These are phyloP conservation scores for Punica granatum DNA, from an alignment of 345 rosid genomes.

Conservation along the genomic window DNA sequence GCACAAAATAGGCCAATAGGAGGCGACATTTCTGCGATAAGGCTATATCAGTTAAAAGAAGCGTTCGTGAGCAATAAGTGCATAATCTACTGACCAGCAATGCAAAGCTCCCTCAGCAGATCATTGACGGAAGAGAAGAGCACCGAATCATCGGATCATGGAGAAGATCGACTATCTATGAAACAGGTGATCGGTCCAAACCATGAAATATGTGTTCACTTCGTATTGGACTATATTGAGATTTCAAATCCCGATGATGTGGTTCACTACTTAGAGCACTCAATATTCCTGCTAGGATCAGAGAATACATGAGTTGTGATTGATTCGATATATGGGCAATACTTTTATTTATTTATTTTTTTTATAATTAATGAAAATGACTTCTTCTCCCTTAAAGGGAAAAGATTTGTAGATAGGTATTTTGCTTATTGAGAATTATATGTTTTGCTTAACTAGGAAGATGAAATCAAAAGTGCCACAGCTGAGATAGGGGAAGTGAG, in stretches of 20 bases:
- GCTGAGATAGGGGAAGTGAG: conserved; percentile 66
- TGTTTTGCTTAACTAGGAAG: background rate
- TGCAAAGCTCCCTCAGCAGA: background rate
- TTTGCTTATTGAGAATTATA: no score
- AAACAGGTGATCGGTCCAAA: background rate
- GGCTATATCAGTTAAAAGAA: background rate
- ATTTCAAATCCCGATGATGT: no score
- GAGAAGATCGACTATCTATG: background rate
- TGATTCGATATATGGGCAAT: no score
- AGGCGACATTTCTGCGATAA: background rate
- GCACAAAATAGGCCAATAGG: background rate
- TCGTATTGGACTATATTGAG: background rate
- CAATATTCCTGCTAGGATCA: no score
- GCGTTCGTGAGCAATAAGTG: background rate
- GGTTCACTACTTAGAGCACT: no score
- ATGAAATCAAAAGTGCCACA: conserved; percentile 10
- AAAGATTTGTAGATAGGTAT: no score
- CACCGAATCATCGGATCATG: background rate
- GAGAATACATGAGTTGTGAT: no score
- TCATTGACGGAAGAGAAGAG: background rate
- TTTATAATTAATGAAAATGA: no score
- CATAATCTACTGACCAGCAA: background rate
- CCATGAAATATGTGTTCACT: background rate
- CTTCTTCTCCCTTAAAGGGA: no score
- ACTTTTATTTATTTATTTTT: no score